Conservation (phyloP, 768 basidiomycete species). For the Candolleomyces efflorescens region DNA sequence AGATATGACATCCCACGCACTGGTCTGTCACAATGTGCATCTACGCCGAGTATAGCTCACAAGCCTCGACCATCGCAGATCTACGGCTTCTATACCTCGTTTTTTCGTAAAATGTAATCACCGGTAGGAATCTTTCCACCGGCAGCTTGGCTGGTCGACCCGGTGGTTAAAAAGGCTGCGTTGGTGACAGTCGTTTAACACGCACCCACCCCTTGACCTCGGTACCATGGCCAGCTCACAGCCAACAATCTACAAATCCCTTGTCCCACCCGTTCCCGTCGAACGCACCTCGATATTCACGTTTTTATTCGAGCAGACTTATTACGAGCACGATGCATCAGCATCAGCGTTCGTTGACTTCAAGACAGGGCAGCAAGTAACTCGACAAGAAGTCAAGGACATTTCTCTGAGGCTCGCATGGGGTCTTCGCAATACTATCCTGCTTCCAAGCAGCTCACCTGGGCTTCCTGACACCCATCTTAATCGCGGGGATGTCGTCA, state of each 20-base stretch:
- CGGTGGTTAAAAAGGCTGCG: too few relatives aligned
- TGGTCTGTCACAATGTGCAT: too few relatives aligned
- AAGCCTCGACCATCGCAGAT: too few relatives aligned
- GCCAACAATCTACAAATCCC: constrained; percentile 19
- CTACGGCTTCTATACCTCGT: too few relatives aligned
- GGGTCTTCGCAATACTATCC: constrained; percentile 17
- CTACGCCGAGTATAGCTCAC: too few relatives aligned
- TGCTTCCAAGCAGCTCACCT: constrained; percentile 1
- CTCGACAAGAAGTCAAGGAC: constrained; percentile 16
- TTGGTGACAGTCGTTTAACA: too few relatives aligned
- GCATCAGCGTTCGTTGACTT: constrained; percentile 18
- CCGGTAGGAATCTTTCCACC: too few relatives aligned
- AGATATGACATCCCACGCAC: too few relatives aligned
- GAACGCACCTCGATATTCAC: constrained; percentile 20
- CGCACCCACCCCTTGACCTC: too few relatives aligned
- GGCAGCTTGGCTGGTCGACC: too few relatives aligned
- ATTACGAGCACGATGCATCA: constrained; percentile 11
- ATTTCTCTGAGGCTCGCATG: constrained; percentile 17
- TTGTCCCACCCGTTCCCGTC: constrained; percentile 14
- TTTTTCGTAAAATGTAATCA: too few relatives aligned
- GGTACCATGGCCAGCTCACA: not conserved
- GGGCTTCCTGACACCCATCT: not conserved
- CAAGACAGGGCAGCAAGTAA: constrained; percentile 12
- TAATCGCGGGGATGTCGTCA: constrained; percentile 12
- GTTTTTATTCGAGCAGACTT: constrained; percentile 15